Conservation (phyloP, 2,329 filamentous ascomycete species). For the Penicillium glabrum region DNA sequence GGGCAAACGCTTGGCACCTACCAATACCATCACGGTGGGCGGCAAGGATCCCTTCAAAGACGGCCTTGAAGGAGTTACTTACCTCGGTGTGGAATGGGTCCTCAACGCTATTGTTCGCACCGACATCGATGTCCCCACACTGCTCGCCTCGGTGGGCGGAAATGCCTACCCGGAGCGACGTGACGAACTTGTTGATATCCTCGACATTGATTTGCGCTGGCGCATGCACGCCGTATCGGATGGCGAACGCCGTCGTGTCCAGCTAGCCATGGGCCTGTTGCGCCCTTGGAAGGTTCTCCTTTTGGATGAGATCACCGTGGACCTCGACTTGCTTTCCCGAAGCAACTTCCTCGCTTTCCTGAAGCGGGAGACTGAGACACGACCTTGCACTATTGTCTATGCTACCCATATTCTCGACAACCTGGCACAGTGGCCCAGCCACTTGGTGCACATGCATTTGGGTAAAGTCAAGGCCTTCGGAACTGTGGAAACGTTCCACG, state of each 20-base stretch:
- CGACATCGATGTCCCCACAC: slow-evolving; percentile 86
- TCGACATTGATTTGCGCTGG: slow-evolving; percentile 91
- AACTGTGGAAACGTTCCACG: slow-evolving; percentile 67
- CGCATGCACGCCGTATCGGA: slow-evolving; percentile 95
- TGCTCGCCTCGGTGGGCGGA: slow-evolving; percentile 83
- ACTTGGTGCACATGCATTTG: slow-evolving; percentile 92
- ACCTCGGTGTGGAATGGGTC: slow-evolving; percentile 97
- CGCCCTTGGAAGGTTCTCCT: slow-evolving; percentile 89
- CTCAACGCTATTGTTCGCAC: slow-evolving; percentile 94
- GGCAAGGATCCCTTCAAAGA: slow-evolving; percentile 91
- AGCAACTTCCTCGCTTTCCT: slow-evolving; percentile 84
- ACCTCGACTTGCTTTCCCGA: slow-evolving; percentile 83
- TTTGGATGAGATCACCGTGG: slow-evolving; percentile 95
- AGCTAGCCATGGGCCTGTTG: slow-evolving; percentile 92
- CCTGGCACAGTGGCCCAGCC: slow-evolving; percentile 88
- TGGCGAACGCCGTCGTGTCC: slow-evolving; percentile 85
- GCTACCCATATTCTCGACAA: slow-evolving; percentile 98
- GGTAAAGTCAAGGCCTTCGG: slow-evolving; percentile 88
- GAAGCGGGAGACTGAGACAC: slow-evolving; percentile 77
- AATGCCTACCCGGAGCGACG: slow-evolving; percentile 76
- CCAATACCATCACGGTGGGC: slow-evolving; percentile 70
- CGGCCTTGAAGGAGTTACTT: slow-evolving; percentile 88
- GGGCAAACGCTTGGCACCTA: slow-evolving; percentile 88
- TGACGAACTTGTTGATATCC: slow-evolving; percentile 81
- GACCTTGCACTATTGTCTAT: slow-evolving; percentile 90